Conservation (phyloP, 2,329 filamentous ascomycete genomes). For the Cladosporium sp. region DNA sequence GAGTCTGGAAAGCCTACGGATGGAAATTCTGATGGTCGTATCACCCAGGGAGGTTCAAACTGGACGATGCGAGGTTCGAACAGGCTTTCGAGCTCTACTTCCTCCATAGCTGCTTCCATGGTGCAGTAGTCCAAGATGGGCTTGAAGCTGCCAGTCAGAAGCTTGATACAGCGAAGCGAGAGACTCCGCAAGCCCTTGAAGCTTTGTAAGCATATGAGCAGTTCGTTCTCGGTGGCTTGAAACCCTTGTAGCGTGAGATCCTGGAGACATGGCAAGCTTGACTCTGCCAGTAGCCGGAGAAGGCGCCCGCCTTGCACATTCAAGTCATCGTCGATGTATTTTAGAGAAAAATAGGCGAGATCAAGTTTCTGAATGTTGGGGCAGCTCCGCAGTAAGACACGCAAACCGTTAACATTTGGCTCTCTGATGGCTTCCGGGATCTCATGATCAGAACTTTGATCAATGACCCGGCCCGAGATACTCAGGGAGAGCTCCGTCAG, state of each 20-base stretch:
- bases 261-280: not conserved
- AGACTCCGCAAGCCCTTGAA: not conserved
- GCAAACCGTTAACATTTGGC: not conserved
- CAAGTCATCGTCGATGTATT: not conserved
- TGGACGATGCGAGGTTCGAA: not conserved
- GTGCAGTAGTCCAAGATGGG: not conserved
- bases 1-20: not conserved
- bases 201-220: not conserved
- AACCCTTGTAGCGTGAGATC: slow-evolving; percentile 1
- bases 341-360: not conserved
- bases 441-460: not conserved
- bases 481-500: slow-evolving; percentile 1
- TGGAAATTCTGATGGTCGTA: not conserved
- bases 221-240: not conserved
- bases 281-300: not conserved
- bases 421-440: not conserved
- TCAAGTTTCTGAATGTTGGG: not conserved
- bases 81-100: not conserved
- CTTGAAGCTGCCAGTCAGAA: not conserved
- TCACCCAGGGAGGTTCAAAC: slow-evolving; percentile 1
- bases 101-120: not conserved
- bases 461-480: not conserved
- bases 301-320: not conserved
- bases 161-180: not conserved
- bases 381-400: not conserved